These are phyloP conservation scores for Lachnellula hyalina DNA, from an alignment of 2,329 filamentous ascomycete genomes.

Conservation along the genomic window DNA sequence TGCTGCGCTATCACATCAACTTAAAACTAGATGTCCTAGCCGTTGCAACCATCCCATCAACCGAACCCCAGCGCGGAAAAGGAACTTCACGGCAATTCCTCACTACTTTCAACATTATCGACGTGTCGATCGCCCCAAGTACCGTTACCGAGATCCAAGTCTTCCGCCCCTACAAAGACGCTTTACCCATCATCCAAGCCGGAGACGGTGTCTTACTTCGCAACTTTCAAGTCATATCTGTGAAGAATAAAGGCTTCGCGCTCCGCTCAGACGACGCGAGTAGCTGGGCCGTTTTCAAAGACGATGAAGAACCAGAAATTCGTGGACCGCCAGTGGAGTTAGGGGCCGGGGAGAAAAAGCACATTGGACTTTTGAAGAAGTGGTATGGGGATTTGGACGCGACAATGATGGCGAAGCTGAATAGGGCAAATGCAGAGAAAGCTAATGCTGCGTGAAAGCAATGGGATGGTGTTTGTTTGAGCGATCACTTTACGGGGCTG, in stretches of 20 bases:
- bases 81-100: conserved; percentile 54
- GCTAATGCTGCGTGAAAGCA: conserved; percentile 5
- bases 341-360: conserved; percentile 43
- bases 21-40: conserved; percentile 50
- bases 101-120: conserved; percentile 52
- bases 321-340: conserved; percentile 56
- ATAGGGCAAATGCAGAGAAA: conserved; percentile 39
- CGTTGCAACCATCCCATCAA: conserved; percentile 47
- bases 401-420: conserved; percentile 42
- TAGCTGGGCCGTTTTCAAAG: conserved; percentile 58
- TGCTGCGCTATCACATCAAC: conserved; percentile 44
- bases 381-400: conserved; percentile 40
- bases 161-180: conserved; percentile 52
- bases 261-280: conserved; percentile 45
- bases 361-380: conserved; percentile 47
- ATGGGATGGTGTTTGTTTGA: conserved; percentile 3
- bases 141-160: conserved; percentile 50
- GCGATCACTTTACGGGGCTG: background rate
- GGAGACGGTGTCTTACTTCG: conserved; percentile 57
- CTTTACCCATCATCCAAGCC: conserved; percentile 47
- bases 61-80: conserved; percentile 49
- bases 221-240: conserved; percentile 48
- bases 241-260: conserved; percentile 51
- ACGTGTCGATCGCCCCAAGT: conserved; percentile 48
- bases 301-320: conserved; percentile 40